Base-by-base conservation (phyloP, 148 eudicot genomes). In the Rhododendron henanense region DNA sequence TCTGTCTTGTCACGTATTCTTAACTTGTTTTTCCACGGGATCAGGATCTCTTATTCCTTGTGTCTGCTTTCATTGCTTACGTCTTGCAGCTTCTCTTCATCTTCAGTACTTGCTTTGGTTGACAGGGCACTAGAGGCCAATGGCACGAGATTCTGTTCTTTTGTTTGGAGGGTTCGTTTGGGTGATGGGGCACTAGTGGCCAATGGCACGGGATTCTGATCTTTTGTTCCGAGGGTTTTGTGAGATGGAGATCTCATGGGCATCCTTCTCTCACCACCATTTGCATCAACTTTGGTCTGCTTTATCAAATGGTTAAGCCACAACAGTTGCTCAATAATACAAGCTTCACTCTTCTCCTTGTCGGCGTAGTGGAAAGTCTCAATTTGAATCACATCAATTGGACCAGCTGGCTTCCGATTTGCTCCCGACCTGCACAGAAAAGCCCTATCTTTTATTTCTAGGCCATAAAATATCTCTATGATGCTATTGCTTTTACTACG, bases 291-390 rank as follows among this genome's bases (percentile, higher is more conserved):
- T 89, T 92, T 93, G 48, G 91, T 81, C 59, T 84, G 91, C 69
- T 81, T 88, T 31, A 92, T 88, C 85, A 96, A 86, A 89, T 88
- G 89, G 83, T 95, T 95, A 84, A 96, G 99, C 98, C 97, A 94
- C 41, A 91, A 84, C 59, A 96, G 85, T 80, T 93, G 93, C 39
- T 95, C 94, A 55, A 93, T 88, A 5, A 96, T 92, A 87, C 87
- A 92, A 84, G 92, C 91, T 90, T 96, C 99, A 18, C 94, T 93
- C 85, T 88, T 95, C 75, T 55, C 86, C 89, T 89, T 93, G 89
- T 96, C 94, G n/a, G 98, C 98, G 73, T 96, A 94, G 86, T 95
- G 92, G 79, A 96, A 93, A 23, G 99, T 95, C 87, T 95, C 96
- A 39, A 96, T 89, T 53, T 89, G 96, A 85, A 92, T 85, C 18